A percentile compares a stretch with the other conserved stretches of the same genome.
These are phyloP conservation scores for Eutrema heterophyllum DNA, from an alignment of 345 rosid genomes.

Conservation along the genomic window DNA sequence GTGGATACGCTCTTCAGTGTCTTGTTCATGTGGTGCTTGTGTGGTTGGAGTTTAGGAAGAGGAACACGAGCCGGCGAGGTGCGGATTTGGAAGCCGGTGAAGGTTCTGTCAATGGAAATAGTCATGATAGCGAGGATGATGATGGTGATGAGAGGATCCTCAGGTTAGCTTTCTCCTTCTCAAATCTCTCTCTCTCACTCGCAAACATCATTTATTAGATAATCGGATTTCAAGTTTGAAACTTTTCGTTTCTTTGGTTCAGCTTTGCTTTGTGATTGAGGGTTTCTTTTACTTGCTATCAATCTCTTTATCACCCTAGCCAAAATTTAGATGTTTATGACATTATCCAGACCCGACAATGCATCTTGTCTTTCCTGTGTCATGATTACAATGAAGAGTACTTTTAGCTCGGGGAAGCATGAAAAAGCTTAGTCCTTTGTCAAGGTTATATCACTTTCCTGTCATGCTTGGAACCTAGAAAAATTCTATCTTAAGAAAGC, in stretches of 20 bases:
- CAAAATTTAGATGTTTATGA: background rate
- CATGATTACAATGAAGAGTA: background rate
- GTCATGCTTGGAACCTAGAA: background rate
- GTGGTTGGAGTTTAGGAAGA: slow-evolving; percentile 77
- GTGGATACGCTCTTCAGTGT: slow-evolving; percentile 88
- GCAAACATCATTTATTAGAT: background rate
- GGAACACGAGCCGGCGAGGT: slow-evolving; percentile 29
- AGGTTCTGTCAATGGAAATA: background rate
- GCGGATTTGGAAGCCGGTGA: slow-evolving; percentile 45
- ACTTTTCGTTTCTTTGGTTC: background rate
- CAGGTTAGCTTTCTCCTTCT: slow-evolving; percentile 32
- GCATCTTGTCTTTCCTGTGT: background rate
- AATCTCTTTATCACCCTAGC: background rate
- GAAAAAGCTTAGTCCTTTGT: background rate
- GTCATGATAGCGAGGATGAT: slow-evolving; percentile 44
- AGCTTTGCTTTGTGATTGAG: background rate
- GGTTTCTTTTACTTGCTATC: background rate
- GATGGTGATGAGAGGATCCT: slow-evolving; percentile 33
- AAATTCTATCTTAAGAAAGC: background rate
- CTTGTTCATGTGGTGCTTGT: slow-evolving; percentile 86
- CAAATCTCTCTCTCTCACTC: too few relatives aligned
- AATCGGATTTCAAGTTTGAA: background rate
- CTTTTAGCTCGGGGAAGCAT: background rate
- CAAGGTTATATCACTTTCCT: background rate
- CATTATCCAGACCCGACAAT: background rate